Evolutionary conservation across 108 stramenopile species (phyloP).

Genomic region (Cyclotella cryptica): DNA sequence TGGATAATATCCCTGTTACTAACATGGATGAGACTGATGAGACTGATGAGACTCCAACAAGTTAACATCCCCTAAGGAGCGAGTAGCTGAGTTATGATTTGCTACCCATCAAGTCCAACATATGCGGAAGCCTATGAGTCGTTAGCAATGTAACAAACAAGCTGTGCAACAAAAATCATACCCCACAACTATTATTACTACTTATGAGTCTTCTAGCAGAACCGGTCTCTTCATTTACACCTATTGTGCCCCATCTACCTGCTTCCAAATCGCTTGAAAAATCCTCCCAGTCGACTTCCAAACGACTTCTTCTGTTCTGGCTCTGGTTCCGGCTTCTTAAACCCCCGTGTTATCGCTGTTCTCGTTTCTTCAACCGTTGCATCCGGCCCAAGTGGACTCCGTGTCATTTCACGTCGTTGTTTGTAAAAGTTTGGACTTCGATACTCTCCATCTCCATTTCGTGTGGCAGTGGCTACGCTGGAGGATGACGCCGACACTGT

Average conservation of each 20-base stretch:
- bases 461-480: constrained; percentile 4
- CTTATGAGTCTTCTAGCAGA: too few relatives aligned
- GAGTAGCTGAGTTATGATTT: too few relatives aligned
- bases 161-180: too few relatives aligned
- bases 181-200: too few relatives aligned
- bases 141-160: too few relatives aligned
- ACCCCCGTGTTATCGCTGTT: constrained; percentile 67
- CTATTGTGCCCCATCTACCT: background rate
- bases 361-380: constrained; percentile 67
- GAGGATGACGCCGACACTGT: background rate
- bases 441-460: constrained; percentile 47
- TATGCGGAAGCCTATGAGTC: too few relatives aligned
- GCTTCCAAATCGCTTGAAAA: constrained; percentile 37
- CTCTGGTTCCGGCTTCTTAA: constrained; percentile 61
- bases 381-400: constrained; percentile 68
- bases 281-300: constrained; percentile 46
- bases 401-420: constrained; percentile 62
- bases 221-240: too few relatives aligned
- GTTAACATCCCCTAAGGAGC: too few relatives aligned
- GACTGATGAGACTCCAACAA: too few relatives aligned
- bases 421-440: constrained; percentile 69
- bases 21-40: too few relatives aligned
- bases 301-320: constrained; percentile 34
- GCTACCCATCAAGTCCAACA: too few relatives aligned
- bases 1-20: too few relatives aligned